These are phyloP conservation scores for Vickermania spadyakhi DNA, from an alignment of 208 protist genomes.

Conservation along the genomic window DNA sequence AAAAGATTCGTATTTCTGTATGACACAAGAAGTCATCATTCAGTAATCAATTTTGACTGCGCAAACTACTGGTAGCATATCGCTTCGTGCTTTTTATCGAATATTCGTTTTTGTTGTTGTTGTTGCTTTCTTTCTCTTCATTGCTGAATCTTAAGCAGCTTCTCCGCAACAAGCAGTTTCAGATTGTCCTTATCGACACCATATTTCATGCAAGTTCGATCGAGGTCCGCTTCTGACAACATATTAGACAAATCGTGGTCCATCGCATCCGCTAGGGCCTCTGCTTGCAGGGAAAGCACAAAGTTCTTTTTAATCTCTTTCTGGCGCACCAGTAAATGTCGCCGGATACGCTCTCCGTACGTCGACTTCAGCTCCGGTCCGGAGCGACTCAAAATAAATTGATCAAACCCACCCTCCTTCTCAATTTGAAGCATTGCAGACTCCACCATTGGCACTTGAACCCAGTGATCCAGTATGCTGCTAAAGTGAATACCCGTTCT, in stretches of 20 bases:
- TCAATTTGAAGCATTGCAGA: slow-evolving; percentile 83
- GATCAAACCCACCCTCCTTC: slow-evolving; percentile 84
- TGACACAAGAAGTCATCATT: too few relatives aligned
- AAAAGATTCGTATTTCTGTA: slow-evolving; percentile 4
- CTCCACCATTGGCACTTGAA: slow-evolving; percentile 89
- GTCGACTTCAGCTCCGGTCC: slow-evolving; percentile 80
- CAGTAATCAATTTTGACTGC: too few relatives aligned
- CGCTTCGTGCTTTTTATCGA: too few relatives aligned
- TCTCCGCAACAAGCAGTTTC: neutral
- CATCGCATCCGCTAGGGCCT: slow-evolving; percentile 42
- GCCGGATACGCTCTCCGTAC: slow-evolving; percentile 82
- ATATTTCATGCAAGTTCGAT: slow-evolving; percentile 66
- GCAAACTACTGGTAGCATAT: too few relatives aligned
- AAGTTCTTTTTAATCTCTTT: slow-evolving; percentile 90
- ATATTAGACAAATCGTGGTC: slow-evolving; percentile 29
- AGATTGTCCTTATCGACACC: slow-evolving; percentile 47
- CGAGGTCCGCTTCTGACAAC: slow-evolving; percentile 34
- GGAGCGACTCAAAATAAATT: slow-evolving; percentile 80
- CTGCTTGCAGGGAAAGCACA: slow-evolving; percentile 73
- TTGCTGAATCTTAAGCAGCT: neutral
- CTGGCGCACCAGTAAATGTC: slow-evolving; percentile 82
- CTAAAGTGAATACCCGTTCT: slow-evolving; percentile 85
- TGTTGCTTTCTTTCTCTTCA: neutral
- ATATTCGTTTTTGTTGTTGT: neutral
- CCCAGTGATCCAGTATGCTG: slow-evolving; percentile 84